phyloP scores from a whole-genome alignment of 164 flowering plant genomes.

The Stephania japonica region DNA sequence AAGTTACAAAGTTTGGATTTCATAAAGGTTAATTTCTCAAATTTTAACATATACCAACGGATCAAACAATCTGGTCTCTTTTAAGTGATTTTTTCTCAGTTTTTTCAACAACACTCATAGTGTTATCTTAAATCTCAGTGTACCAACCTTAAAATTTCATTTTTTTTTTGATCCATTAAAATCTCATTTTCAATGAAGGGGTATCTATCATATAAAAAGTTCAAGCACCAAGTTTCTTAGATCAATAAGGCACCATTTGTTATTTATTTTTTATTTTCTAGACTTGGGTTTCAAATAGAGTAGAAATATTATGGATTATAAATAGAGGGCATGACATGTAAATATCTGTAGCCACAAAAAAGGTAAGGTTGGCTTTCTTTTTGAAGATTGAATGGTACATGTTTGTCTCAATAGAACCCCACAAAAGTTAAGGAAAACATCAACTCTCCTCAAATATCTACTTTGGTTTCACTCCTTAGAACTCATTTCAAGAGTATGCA shows the following conservation, averaged over 20 bases:
- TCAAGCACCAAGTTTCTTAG: too few relatives aligned
- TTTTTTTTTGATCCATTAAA: too few relatives aligned
- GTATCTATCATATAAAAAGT: too few relatives aligned
- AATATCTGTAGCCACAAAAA: background rate
- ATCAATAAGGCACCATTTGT: background rate
- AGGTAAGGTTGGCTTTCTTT: background rate
- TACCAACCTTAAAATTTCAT: background rate
- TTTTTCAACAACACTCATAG: background rate
- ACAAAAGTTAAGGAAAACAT: background rate
- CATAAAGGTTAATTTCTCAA: background rate
- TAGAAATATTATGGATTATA: background rate
- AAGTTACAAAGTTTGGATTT: background rate
- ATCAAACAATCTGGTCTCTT: background rate
- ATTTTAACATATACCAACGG: background rate
- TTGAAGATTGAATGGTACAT: background rate
- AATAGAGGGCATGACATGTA: background rate
- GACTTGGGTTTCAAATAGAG: background rate
- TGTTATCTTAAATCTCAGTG: background rate
- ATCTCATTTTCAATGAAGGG: too few relatives aligned
- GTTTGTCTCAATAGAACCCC: background rate
- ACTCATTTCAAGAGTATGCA: background rate
- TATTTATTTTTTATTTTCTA: background rate
- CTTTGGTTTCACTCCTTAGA: background rate
- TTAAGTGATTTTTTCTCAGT: background rate
- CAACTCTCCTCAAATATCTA: background rate